Conservation (phyloP, 495 filamentous ascomycete species). For the Bryoglossum gracile region DNA sequence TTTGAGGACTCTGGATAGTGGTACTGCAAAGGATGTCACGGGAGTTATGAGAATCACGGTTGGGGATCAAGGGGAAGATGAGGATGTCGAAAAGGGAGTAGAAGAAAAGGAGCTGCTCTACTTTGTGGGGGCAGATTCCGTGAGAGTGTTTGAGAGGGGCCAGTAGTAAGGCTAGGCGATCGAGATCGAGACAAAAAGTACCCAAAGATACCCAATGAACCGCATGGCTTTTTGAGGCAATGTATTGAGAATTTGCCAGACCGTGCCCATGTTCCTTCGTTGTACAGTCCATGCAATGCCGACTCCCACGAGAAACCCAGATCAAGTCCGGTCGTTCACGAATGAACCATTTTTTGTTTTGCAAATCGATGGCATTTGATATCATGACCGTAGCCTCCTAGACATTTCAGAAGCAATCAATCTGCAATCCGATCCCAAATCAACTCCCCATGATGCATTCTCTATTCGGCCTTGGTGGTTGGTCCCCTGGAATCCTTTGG, state of each 20-base stretch:
- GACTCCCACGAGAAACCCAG: too few species aligned
- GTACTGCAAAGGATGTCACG: constrained; percentile 81
- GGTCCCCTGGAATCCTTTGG: constrained; percentile 80
- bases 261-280: not conserved
- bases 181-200: not conserved
- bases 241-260: not conserved
- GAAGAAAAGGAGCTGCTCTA: constrained; percentile 74
- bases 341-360: constrained; percentile 10
- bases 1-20: constrained; percentile 70
- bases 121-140: constrained; percentile 69
- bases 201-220: too few species aligned
- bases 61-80: constrained; percentile 29
- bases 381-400: constrained; percentile 20
- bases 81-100: constrained; percentile 22
- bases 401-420: constrained; percentile 23
- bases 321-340: too few species aligned
- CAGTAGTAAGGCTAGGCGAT: constrained; percentile 22
- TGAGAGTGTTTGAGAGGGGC: constrained; percentile 74
- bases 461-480: constrained; percentile 23
- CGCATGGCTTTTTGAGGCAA: not conserved
- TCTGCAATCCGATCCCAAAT: constrained; percentile 20
- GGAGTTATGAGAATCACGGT: constrained; percentile 74
- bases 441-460: constrained; percentile 20
- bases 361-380: constrained; percentile 27
- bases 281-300: not conserved